Base-by-base conservation (phyloP, 2,329 filamentous ascomycete species). In the Penicillium palitans region DNA sequence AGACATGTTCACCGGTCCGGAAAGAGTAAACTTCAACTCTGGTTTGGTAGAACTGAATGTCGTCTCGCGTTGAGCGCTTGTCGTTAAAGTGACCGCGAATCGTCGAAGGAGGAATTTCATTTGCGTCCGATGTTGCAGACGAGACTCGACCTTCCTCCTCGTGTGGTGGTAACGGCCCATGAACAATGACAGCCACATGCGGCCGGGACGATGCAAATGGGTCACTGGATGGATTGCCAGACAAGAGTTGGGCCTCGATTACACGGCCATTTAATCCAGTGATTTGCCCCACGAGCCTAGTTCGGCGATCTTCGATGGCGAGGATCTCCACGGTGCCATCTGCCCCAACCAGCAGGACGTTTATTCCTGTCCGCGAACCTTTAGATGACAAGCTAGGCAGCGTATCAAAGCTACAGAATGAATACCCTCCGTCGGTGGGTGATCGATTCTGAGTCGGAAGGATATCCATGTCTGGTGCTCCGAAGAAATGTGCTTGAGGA, bases 11-110 rank as follows among this genome's bases (percentile, higher is more conserved):
- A 66, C 87, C 87, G n/a, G 87, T 90, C 66, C 84, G 86, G 59
- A 98, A 78, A 1, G 93, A 97, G 74, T 93, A 96, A 0, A 98
- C 80, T 66, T 97, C 91, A 6, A 96, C 91, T 0, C 89, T 88
- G 0, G 93, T 97, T 74, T 96, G 92, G 69, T 93, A 96, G 47
- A 67, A 69, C 19, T 61, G 62, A 1, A 63, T 52, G 10, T 76
- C 73, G 6, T 73, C 70, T 51, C 63, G 70, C 24, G 60, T 45
- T 24, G 49, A 15, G 10, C 68, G 68, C 60, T 61, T 64, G 60
- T 62, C 67, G 58, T 45, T 50, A 4, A 60, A 61, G 15, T 51
- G 60, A 35, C 60, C 61, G 41, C 66, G 69, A 42, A 61, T 57
- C 19, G 66, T 66, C 37, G 69, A 68, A 29, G 70, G 66, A 21